Conservation (phyloP, 257 asterid species). For the Penstemon davidsonii region DNA sequence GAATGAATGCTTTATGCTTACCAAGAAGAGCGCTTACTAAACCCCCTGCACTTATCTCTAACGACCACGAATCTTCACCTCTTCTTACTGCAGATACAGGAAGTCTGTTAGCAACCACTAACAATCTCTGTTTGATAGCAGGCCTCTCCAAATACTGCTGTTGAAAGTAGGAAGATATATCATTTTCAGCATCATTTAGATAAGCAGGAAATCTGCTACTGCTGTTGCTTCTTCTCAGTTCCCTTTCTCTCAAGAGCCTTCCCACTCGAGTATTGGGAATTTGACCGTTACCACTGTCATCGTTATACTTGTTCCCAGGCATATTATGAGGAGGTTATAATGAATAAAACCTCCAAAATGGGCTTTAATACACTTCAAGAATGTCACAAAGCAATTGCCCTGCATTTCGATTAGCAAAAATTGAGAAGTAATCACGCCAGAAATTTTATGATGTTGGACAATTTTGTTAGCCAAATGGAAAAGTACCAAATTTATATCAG, state of each 20-base stretch:
- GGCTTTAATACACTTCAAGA: constrained; percentile 40
- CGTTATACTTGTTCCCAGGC: constrained; percentile 80
- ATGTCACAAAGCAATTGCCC: constrained; percentile 48
- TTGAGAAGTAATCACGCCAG: constrained; percentile 31
- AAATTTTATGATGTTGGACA: neutral
- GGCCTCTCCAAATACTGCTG: constrained; percentile 53
- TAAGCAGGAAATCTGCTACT: constrained; percentile 28
- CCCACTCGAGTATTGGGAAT: constrained; percentile 47
- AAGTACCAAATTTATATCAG: neutral
- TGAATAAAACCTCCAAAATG: constrained; percentile 35
- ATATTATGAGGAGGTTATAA: constrained; percentile 36
- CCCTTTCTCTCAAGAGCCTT: constrained; percentile 76
- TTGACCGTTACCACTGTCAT: constrained; percentile 28
- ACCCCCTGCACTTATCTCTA: constrained; percentile 98
- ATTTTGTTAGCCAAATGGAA: no score
- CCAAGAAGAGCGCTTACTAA: constrained; percentile 95
- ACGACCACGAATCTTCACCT: constrained; percentile 90
- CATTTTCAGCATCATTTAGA: constrained; percentile 46
- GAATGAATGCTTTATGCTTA: constrained; percentile 32
- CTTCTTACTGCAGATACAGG: constrained; percentile 95
- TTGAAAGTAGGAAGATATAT: constrained; percentile 42
- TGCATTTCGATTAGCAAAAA: constrained; percentile 52
- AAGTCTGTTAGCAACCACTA: constrained; percentile 95
- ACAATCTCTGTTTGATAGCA: constrained; percentile 66
- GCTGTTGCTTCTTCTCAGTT: constrained; percentile 53